Conservation (phyloP, 345 rosid genomes). For the Dimocarpus longan region DNA sequence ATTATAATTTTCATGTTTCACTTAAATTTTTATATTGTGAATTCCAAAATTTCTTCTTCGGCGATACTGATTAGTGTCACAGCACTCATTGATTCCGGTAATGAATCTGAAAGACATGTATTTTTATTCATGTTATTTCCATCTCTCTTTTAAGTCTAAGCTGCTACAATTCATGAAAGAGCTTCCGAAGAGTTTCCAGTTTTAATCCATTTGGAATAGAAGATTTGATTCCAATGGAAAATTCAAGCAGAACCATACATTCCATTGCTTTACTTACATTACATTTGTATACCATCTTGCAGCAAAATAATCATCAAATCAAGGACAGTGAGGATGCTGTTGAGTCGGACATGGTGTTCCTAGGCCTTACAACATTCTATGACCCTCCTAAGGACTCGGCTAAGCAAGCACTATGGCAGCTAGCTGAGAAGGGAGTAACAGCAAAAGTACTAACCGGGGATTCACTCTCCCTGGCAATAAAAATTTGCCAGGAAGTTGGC, state of each 20-base stretch:
- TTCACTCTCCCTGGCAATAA: constrained; percentile 58
- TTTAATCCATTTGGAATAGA: not conserved
- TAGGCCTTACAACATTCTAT: constrained; percentile 60
- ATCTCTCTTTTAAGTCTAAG: not conserved
- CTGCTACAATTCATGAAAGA: not conserved
- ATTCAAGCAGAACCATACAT: not conserved
- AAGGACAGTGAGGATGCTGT: constrained; percentile 30
- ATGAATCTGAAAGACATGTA: too few relatives aligned
- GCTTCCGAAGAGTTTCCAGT: not conserved
- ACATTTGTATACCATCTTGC: constrained; percentile 26
- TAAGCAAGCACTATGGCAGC: constrained; percentile 70
- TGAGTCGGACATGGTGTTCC: constrained; percentile 69
- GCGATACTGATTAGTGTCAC: too few relatives aligned
- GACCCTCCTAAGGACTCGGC: constrained; percentile 82
- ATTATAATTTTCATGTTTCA: not conserved
- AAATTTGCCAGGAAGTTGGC: constrained; percentile 72
- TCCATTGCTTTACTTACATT: constrained; percentile 6
- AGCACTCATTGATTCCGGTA: too few relatives aligned
- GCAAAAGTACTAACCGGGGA: constrained; percentile 75
- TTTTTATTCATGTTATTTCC: not conserved
- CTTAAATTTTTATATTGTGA: too few relatives aligned
- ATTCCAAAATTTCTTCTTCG: not conserved
- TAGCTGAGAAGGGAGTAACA: constrained; percentile 74
- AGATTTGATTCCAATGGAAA: not conserved
- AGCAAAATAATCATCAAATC: constrained; percentile 32